These are phyloP conservation scores for Arxiozyma heterogenica DNA, from an alignment of 1,139 yeast species.

Conservation along the genomic window DNA sequence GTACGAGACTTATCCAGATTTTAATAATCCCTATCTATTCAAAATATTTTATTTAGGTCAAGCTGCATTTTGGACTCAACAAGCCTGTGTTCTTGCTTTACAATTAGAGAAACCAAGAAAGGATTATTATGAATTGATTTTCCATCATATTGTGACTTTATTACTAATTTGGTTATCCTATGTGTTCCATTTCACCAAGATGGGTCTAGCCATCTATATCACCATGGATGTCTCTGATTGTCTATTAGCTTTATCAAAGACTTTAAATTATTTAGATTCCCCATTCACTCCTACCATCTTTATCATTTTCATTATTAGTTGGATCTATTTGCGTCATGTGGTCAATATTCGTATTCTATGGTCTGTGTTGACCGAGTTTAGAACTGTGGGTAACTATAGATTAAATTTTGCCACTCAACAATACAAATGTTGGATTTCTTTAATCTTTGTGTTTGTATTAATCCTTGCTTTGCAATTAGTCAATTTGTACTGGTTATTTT, in stretches of 20 bases:
- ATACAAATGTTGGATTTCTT: slow-evolving; percentile 93
- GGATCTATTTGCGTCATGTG: slow-evolving; percentile 88
- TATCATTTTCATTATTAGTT: slow-evolving; percentile 52
- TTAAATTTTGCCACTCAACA: slow-evolving; percentile 88
- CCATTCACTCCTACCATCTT: slow-evolving; percentile 56
- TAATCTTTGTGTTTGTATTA: slow-evolving; percentile 73
- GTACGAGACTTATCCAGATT: slow-evolving; percentile 76
- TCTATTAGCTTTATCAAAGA: slow-evolving; percentile 74
- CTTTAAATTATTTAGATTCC: slow-evolving; percentile 74
- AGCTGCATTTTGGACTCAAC: slow-evolving; percentile 98
- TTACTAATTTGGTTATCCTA: slow-evolving; percentile 84
- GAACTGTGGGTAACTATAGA: slow-evolving; percentile 70
- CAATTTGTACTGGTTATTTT: slow-evolving; percentile 76
- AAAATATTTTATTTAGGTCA: slow-evolving; percentile 82
- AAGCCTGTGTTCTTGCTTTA: slow-evolving; percentile 67
- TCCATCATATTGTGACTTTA: slow-evolving; percentile 89
- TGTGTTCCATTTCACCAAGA: slow-evolving; percentile 91
- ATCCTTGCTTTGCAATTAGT: slow-evolving; percentile 76
- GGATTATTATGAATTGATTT: slow-evolving; percentile 81
- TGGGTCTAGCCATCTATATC: slow-evolving; percentile 82
- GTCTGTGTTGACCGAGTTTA: slow-evolving; percentile 83
- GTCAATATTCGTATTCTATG: slow-evolving; percentile 70
- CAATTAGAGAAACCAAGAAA: slow-evolving; percentile 93
- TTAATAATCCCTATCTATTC: slow-evolving; percentile 57
- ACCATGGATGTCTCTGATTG: slow-evolving; percentile 96